These are phyloP conservation scores for Kodamaea derodonti DNA, from an alignment of 1,139 yeast genomes.

Conservation along the genomic window DNA sequence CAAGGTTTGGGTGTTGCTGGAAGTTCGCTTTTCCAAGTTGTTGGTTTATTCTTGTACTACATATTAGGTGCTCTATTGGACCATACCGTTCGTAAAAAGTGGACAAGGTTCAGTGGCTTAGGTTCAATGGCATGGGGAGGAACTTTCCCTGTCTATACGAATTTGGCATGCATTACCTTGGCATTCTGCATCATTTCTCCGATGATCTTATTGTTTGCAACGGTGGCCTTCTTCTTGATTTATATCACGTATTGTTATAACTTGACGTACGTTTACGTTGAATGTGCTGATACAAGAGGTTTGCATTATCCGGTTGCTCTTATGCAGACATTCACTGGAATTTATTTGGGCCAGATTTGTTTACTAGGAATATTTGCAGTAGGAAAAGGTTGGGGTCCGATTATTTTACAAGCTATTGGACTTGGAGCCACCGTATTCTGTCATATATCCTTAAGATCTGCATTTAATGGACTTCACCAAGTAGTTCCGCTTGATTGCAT, in stretches of 20 bases:
- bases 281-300: conserved; percentile 74
- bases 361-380: conserved; percentile 81
- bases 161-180: conserved; percentile 74
- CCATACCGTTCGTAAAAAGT: conserved; percentile 81
- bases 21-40: conserved; percentile 75
- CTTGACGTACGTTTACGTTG: conserved; percentile 63
- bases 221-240: conserved; percentile 63
- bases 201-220: conserved; percentile 60
- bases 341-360: conserved; percentile 84
- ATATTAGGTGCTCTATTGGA: conserved; percentile 69
- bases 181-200: conserved; percentile 86
- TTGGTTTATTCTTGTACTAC: conserved; percentile 65
- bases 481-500: conserved; percentile 65
- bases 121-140: conserved; percentile 82
- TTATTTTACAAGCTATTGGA: conserved; percentile 68
- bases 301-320: conserved; percentile 83
- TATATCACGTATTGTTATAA: conserved; percentile 81
- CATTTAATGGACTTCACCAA: conserved; percentile 60
- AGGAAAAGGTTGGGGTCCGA: conserved; percentile 94
- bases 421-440: conserved; percentile 61
- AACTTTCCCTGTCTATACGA: conserved; percentile 77
- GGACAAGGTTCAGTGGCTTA: conserved; percentile 64
- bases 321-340: conserved; percentile 82
- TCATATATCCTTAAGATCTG: conserved; percentile 56
- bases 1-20: conserved; percentile 85